Evolutionary conservation across 148 eudicot species (phyloP).

Genomic region (Nyssa sinensis): DNA sequence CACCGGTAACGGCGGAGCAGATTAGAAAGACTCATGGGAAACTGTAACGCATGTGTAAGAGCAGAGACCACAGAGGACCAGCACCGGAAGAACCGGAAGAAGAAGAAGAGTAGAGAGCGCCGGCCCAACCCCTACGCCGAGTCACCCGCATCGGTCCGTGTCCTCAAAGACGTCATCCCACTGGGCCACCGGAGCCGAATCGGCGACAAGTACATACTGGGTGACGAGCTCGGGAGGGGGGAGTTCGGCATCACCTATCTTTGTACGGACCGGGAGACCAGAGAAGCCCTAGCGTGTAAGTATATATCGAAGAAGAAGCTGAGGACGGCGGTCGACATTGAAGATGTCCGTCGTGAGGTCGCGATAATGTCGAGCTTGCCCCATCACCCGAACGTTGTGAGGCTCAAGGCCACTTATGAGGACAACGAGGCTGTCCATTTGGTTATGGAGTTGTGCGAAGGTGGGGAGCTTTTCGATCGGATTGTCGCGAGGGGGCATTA

Average conservation of each 20-base stretch:
- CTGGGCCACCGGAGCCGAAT: constrained; percentile 46
- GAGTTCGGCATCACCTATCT: constrained; percentile 80
- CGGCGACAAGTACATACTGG: constrained; percentile 62
- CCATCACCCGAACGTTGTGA: constrained; percentile 67
- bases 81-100: constrained; percentile 10
- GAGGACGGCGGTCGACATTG: constrained; percentile 74
- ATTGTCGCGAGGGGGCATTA: constrained; percentile 90
- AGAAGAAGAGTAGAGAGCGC: constrained; percentile 21
- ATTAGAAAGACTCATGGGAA: constrained; percentile 48
- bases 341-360: constrained; percentile 79
- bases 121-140: constrained; percentile 58
- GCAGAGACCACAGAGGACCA: constrained; percentile 30
- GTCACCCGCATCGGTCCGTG: constrained; percentile 56
- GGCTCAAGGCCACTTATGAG: constrained; percentile 68
- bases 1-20: constrained; percentile 1
- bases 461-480: constrained; percentile 82
- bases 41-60: constrained; percentile 49
- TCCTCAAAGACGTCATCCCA: constrained; percentile 56
- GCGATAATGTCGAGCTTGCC: constrained; percentile 82
- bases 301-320: constrained; percentile 74
- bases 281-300: constrained; percentile 56
- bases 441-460: constrained; percentile 92
- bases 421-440: constrained; percentile 82
- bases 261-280: constrained; percentile 70
- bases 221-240: constrained; percentile 79